Percentiles rank a stretch among this genome's conserved stretches.
Conservation (phyloP, 2,329 filamentous ascomycete species). For the Colletotrichum cereale region DNA sequence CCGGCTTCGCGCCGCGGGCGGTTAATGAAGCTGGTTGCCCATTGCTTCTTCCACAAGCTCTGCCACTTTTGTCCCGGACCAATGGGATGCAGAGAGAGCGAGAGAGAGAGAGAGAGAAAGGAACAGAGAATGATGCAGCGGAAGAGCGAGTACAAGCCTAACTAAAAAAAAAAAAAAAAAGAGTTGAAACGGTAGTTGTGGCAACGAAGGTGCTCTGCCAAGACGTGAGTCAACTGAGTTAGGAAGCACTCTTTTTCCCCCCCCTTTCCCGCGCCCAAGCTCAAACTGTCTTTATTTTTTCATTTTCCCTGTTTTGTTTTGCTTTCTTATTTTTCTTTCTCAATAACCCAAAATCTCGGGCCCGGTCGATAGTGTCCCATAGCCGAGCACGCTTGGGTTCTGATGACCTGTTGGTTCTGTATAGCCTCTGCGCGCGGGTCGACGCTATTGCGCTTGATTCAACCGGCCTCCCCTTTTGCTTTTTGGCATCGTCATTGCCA, state of each 20-base stretch:
- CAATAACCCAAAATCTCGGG: constrained; percentile 18
- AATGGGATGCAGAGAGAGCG: not conserved
- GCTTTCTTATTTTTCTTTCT: not conserved
- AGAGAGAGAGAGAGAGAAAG: no score
- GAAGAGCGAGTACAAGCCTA: no score
- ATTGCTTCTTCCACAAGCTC: not conserved
- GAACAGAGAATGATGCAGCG: not conserved
- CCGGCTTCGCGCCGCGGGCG: no score
- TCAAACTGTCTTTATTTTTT: not conserved
- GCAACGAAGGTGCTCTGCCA: constrained; percentile 12
- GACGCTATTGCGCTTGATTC: constrained; percentile 8
- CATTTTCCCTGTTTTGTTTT: not conserved
- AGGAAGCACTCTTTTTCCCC: no score
- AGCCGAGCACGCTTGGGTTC: constrained; percentile 20
- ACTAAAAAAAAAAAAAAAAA: not conserved
- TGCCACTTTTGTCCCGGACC: not conserved
- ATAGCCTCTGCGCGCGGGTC: not conserved
- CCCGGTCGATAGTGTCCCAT: constrained; percentile 29
- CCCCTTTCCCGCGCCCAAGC: not conserved
- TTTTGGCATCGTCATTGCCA: constrained; percentile 2
- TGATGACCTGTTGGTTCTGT: not conserved
- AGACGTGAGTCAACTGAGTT: not conserved
- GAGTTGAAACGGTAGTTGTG: constrained; percentile 30
- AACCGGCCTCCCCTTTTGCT: not conserved
- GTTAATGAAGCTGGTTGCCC: not conserved